These are phyloP conservation scores for Mrakia blollopis DNA, from an alignment of 768 basidiomycete species.

Conservation along the genomic window DNA sequence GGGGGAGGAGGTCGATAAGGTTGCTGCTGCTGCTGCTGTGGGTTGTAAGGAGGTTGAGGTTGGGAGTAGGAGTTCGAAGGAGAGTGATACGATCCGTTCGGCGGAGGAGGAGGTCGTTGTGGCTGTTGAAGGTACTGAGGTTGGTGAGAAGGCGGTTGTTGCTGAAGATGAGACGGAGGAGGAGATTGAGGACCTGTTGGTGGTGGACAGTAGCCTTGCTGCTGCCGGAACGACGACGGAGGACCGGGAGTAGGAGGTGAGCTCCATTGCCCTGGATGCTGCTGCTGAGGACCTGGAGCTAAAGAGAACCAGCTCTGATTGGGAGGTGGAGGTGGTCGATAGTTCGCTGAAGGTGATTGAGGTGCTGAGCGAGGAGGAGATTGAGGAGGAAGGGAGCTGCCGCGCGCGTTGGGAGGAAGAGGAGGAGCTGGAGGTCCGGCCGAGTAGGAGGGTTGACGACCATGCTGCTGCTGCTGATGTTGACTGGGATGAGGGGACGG, in stretches of 20 bases:
- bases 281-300: neutral
- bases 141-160: slow-evolving; percentile 37
- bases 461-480: neutral
- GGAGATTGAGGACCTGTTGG: slow-evolving; percentile 25
- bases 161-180: slow-evolving; percentile 34
- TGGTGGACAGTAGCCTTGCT: slow-evolving; percentile 17
- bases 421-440: slow-evolving; percentile 33
- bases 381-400: slow-evolving; percentile 19
- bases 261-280: neutral
- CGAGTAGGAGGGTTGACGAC: slow-evolving; percentile 32
- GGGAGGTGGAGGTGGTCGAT: neutral
- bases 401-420: slow-evolving; percentile 30
- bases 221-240: slow-evolving; percentile 34
- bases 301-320: neutral
- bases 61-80: slow-evolving; percentile 14
- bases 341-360: neutral
- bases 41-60: slow-evolving; percentile 19
- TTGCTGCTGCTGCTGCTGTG: slow-evolving; percentile 47
- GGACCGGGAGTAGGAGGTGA: slow-evolving; percentile 23
- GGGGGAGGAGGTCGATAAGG: slow-evolving; percentile 41
- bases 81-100: slow-evolving; percentile 12
- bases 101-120: slow-evolving; percentile 1
- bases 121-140: slow-evolving; percentile 18
- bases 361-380: slow-evolving; percentile 2
- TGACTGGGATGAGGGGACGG: slow-evolving; percentile 37